A percentile compares a stretch with the other conserved stretches of the same genome.
These are phyloP conservation scores for Chalciporus chontae DNA, from an alignment of 768 basidiomycete genomes.

Conservation along the genomic window DNA sequence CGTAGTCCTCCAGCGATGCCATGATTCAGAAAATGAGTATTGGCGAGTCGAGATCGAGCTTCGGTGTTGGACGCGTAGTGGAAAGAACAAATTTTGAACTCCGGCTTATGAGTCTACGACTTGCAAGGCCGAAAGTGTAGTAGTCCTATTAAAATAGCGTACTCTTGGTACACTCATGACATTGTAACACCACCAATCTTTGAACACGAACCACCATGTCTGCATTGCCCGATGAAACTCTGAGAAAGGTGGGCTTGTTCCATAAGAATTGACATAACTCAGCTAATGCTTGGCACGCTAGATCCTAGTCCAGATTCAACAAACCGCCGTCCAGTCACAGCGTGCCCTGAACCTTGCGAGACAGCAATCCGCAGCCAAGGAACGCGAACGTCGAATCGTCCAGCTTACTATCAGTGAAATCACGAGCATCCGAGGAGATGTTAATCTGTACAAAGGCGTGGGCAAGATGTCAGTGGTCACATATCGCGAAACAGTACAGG, in stretches of 20 bases:
- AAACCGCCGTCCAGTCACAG: constrained; percentile 84
- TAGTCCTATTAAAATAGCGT: not conserved
- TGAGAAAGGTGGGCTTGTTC: constrained; percentile 58
- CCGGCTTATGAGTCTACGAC: constrained; percentile 21
- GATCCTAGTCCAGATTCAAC: constrained; percentile 92
- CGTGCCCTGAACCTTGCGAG: constrained; percentile 66
- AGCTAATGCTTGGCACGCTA: constrained; percentile 34
- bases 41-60: constrained; percentile 6
- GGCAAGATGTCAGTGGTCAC: constrained; percentile 75
- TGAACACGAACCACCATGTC: constrained; percentile 38
- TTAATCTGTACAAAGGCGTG: constrained; percentile 89
- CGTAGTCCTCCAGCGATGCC: constrained; percentile 74
- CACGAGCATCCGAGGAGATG: constrained; percentile 59
- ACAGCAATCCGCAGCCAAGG: constrained; percentile 78
- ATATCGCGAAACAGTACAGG: not conserved
- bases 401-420: constrained; percentile 89
- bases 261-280: not conserved
- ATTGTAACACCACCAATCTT: constrained; percentile 4
- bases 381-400: constrained; percentile 84
- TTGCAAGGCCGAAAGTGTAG: not conserved
- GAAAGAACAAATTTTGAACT: constrained; percentile 33
- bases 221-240: constrained; percentile 71
- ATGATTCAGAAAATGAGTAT: constrained; percentile 27
- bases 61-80: constrained; percentile 20
- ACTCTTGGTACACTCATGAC: constrained; percentile 16